A percentile compares a stretch with the other conserved stretches of the same genome.
Conservation (phyloP, 805 yeast genomes). For the Candida railenensis region DNA sequence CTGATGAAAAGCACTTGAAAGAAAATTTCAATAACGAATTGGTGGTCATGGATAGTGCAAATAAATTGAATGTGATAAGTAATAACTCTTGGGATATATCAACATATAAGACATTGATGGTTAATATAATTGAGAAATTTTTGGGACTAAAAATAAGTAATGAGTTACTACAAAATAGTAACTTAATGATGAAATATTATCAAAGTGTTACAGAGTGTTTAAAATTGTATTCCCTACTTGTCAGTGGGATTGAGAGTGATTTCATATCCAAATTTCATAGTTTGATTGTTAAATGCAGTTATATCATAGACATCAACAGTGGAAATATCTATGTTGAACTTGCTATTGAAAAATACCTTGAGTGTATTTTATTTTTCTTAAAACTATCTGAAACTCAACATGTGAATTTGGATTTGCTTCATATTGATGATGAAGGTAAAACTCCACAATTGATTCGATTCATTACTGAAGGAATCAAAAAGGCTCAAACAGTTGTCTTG, state of each 20-base stretch:
- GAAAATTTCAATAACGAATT: constrained; percentile 57
- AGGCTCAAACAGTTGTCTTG: constrained; percentile 41
- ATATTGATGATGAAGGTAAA: constrained; percentile 28
- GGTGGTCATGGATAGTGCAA: constrained; percentile 51
- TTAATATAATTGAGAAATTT: constrained; percentile 47
- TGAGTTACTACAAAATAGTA: constrained; percentile 21
- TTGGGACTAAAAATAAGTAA: constrained; percentile 27
- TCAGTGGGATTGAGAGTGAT: constrained; percentile 58
- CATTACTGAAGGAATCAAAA: constrained; percentile 48
- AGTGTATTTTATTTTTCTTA: constrained; percentile 27
- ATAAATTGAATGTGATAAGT: constrained; percentile 40
- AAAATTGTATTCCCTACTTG: constrained; percentile 38
- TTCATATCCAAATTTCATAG: constrained; percentile 46
- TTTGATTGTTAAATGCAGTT: constrained; percentile 33
- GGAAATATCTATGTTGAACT: constrained; percentile 5
- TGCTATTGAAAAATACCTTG: constrained; percentile 29
- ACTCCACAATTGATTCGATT: constrained; percentile 37
- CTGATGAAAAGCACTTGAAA: constrained; percentile 42
- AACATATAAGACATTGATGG: constrained; percentile 58
- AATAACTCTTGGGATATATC: constrained; percentile 50
- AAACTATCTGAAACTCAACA: constrained; percentile 27
- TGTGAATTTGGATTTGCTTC: constrained; percentile 26
- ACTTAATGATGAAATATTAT: constrained; percentile 17
- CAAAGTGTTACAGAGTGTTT: constrained; percentile 39
- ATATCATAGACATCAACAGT: not conserved